A percentile compares a stretch with the other conserved stretches of the same genome.
Evolutionary conservation across 2,329 filamentous ascomycete species (phyloP).

Genomic region (Emergomyces africanus): DNA sequence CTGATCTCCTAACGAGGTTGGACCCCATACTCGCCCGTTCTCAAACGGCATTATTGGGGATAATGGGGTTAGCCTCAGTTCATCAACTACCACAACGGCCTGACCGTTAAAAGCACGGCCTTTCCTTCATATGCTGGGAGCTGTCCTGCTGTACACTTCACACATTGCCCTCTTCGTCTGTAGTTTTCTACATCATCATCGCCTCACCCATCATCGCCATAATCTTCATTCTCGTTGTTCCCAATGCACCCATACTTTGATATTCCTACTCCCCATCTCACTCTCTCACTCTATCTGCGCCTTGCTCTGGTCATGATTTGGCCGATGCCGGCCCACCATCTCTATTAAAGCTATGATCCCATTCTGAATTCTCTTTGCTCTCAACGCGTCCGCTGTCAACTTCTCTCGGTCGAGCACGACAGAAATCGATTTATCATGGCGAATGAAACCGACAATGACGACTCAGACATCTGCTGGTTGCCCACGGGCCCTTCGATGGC

Average conservation of each 20-base stretch:
- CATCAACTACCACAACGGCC: neutral
- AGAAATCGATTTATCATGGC: neutral
- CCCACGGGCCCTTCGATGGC: constrained; percentile 27
- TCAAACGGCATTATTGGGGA: neutral
- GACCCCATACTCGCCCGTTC: neutral
- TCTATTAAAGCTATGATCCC: neutral
- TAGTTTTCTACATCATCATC: neutral
- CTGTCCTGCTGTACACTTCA: neutral
- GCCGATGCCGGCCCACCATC: neutral
- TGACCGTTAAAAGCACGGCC: neutral
- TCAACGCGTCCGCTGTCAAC: neutral
- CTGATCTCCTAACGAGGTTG: neutral
- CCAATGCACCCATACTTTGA: neutral
- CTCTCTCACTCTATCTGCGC: neutral
- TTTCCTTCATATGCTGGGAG: neutral
- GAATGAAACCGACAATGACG: constrained; percentile 18
- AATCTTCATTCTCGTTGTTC: neutral
- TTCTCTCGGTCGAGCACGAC: neutral
- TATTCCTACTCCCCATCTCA: neutral
- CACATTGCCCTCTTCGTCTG: neutral
- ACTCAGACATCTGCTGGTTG: constrained; percentile 26
- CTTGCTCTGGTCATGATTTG: neutral
- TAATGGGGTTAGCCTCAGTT: neutral
- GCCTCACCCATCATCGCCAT: neutral
- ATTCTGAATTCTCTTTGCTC: neutral